These are phyloP conservation scores for Stemphylium vesicarium DNA, from an alignment of 2,329 filamentous ascomycete species.

Conservation along the genomic window DNA sequence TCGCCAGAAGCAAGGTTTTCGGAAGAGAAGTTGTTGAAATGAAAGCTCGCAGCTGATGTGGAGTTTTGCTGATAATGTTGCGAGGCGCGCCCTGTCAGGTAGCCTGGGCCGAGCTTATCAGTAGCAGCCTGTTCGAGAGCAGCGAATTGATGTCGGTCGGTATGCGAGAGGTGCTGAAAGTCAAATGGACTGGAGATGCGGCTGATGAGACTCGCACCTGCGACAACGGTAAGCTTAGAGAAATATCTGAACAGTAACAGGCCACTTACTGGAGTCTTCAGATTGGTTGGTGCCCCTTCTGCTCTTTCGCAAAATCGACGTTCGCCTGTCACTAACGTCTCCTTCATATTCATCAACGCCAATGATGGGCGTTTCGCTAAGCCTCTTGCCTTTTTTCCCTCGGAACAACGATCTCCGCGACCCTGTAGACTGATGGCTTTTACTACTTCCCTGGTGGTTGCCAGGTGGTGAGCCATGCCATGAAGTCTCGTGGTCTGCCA, in stretches of 20 bases:
- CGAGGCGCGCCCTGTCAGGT: conserved; percentile 60
- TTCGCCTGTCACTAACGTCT: conserved; percentile 34
- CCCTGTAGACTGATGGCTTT: conserved; percentile 25
- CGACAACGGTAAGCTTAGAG: conserved; percentile 12
- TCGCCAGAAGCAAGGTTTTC: conserved; percentile 28
- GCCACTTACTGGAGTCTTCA: conserved; percentile 35
- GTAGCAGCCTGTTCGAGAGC: conserved; percentile 59
- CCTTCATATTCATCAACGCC: conserved; percentile 32
- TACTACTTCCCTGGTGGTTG: conserved; percentile 26
- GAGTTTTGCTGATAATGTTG: conserved; percentile 58
- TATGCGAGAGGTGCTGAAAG: conserved; percentile 69
- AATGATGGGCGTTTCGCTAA: conserved; percentile 39
- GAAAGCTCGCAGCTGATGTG: conserved; percentile 52
- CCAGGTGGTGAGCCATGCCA: conserved; percentile 35
- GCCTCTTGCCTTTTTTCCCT: conserved; percentile 43
- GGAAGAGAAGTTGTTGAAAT: conserved; percentile 36
- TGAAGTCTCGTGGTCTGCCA: conserved; percentile 29
- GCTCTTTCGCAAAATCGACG: conserved; percentile 44
- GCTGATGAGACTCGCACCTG: conserved; percentile 37
- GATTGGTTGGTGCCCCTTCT: conserved; percentile 31
- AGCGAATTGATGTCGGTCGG: conserved; percentile 61
- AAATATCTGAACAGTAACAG: background rate
- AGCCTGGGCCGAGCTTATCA: conserved; percentile 45
- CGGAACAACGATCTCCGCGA: conserved; percentile 42
- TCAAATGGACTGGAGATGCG: conserved; percentile 67